Evolutionary conservation across 1,139 yeast genomes (phyloP).

Genomic region (Pichia cactophila): DNA sequence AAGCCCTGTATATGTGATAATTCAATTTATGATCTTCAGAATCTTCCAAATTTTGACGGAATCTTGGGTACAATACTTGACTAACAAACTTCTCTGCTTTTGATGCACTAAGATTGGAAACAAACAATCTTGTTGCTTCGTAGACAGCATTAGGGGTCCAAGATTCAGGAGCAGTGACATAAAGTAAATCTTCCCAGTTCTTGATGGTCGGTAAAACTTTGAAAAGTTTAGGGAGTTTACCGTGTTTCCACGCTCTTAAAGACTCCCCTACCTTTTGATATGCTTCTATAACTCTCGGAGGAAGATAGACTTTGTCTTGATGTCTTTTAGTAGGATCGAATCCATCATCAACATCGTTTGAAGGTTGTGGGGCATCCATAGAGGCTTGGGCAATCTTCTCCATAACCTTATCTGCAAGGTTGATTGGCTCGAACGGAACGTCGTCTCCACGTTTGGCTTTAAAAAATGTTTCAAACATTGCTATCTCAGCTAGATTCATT

Average conservation of each 20-base stretch:
- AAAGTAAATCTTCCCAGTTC: conserved; percentile 93
- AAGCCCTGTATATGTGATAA: conserved; percentile 85
- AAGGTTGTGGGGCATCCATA: conserved; percentile 23
- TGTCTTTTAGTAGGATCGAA: conserved; percentile 23
- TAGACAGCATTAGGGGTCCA: conserved; percentile 98
- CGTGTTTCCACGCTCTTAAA: conserved; percentile 87
- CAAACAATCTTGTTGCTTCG: conserved; percentile 91
- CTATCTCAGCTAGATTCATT: conserved; percentile 46
- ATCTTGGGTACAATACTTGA: conserved; percentile 70
- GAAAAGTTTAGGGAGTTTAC: conserved; percentile 89
- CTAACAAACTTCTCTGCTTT: conserved; percentile 85
- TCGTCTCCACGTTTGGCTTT: conserved; percentile 28
- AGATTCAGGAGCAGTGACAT: conserved; percentile 80
- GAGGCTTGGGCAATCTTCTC: conserved; percentile 80
- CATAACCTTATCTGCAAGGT: conserved; percentile 86
- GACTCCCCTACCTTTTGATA: conserved; percentile 87
- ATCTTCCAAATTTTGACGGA: conserved; percentile 74
- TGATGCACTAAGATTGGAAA: conserved; percentile 77
- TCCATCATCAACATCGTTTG: conserved; percentile 8
- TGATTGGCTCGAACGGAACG: conserved; percentile 39
- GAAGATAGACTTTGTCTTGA: conserved; percentile 60
- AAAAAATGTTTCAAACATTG: conserved; percentile 59
- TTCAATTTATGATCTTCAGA: conserved; percentile 65
- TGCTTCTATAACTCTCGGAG: conserved; percentile 93
- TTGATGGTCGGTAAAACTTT: conserved; percentile 87